These are phyloP conservation scores for Aureobasidium pullulans DNA, from an alignment of 2,329 filamentous ascomycete species.

Conservation along the genomic window DNA sequence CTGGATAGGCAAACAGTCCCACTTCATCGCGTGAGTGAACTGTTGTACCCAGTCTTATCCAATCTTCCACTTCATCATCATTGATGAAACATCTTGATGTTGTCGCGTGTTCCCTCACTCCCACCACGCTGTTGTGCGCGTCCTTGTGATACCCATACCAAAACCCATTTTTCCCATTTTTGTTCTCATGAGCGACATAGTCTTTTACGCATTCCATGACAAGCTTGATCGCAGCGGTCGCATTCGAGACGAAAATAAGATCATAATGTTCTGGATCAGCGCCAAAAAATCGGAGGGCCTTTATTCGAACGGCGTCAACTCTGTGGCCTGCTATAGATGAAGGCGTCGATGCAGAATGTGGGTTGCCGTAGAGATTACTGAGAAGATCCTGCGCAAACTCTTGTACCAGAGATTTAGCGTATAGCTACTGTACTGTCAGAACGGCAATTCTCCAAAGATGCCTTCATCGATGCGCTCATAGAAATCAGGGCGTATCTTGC, in stretches of 20 bases:
- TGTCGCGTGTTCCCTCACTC: slow-evolving; percentile 28
- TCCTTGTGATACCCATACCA: slow-evolving; percentile 57
- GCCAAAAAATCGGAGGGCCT: slow-evolving; percentile 50
- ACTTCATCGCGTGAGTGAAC: slow-evolving; percentile 27
- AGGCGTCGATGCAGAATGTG: slow-evolving; percentile 57
- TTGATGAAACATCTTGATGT: slow-evolving; percentile 32
- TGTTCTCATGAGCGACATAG: slow-evolving; percentile 40
- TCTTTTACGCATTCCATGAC: slow-evolving; percentile 52
- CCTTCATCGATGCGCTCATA: no score
- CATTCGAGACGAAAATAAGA: slow-evolving; percentile 55
- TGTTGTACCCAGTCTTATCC: slow-evolving; percentile 30
- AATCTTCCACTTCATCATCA: slow-evolving; percentile 35
- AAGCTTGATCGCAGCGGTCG: slow-evolving; percentile 56
- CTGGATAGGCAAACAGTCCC: slow-evolving; percentile 32
- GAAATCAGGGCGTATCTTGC: no score
- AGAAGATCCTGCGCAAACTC: slow-evolving; percentile 38
- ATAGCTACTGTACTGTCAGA: no score
- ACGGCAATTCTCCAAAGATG: no score
- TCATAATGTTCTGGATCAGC: slow-evolving; percentile 54
- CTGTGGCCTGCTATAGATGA: slow-evolving; percentile 51
- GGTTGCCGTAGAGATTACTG: slow-evolving; percentile 57
- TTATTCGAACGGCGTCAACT: slow-evolving; percentile 49
- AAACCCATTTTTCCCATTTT: slow-evolving; percentile 34
- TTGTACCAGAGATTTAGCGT: no score
- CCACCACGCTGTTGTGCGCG: slow-evolving; percentile 52